A percentile compares a stretch with the other conserved stretches of the same genome.
phyloP scores from a whole-genome alignment of 2,329 filamentous ascomycete genomes.

The Stagonosporopsis rhizophila region DNA sequence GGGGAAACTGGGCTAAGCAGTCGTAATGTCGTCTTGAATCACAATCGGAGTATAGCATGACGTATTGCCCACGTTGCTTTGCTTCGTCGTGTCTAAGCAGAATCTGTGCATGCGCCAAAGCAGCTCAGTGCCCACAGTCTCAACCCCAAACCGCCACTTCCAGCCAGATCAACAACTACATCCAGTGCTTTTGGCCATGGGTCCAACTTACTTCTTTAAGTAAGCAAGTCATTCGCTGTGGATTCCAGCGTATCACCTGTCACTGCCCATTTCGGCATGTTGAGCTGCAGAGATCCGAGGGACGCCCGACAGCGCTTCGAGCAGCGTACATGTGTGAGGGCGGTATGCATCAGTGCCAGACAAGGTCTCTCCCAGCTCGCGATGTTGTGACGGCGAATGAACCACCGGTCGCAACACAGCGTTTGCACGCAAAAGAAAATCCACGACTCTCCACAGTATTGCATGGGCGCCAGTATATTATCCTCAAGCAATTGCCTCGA shows the following conservation, averaged over 20 bases:
- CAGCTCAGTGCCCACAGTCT: neutral
- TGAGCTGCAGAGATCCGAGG: constrained; percentile 6
- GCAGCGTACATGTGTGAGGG: constrained; percentile 11
- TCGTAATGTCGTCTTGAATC: neutral
- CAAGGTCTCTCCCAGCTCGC: neutral
- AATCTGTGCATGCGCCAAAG: neutral
- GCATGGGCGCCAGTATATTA: neutral
- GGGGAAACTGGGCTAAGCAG: constrained; percentile 44
- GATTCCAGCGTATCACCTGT: constrained; percentile 30
- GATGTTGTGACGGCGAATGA: neutral
- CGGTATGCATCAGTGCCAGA: constrained; percentile 6
- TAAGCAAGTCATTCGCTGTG: constrained; percentile 25
- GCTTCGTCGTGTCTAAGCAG: neutral
- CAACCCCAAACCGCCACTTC: neutral
- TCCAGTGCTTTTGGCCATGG: neutral
- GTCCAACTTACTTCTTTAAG: constrained; percentile 28
- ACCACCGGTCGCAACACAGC: neutral
- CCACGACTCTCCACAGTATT: neutral
- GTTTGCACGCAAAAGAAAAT: neutral
- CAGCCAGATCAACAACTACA: neutral
- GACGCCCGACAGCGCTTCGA: constrained; percentile 9
- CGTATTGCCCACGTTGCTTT: neutral
- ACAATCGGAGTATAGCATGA: neutral
- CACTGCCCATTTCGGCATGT: constrained; percentile 18
- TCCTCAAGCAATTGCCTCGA: neutral